Conservation (phyloP, 345 rosid genomes). For the Gynandropsis gynandra region DNA sequence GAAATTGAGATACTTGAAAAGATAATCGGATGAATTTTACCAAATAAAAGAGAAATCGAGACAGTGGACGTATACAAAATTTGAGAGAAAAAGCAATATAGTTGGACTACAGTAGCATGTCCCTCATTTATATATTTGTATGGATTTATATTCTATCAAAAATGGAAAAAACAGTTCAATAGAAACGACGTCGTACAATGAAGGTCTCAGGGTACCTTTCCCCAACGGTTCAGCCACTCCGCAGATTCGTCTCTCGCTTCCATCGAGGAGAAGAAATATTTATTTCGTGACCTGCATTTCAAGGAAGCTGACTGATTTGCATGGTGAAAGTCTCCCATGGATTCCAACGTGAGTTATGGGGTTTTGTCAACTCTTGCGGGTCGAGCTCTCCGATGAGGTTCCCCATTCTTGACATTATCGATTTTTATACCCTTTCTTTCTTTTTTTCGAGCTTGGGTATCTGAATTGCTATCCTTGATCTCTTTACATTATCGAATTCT, state of each 20-base stretch:
- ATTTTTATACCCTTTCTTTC: neutral
- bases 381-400: constrained; percentile 14
- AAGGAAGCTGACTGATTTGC: no score
- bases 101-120: no score
- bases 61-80: no score
- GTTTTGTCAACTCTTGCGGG: constrained; percentile 11
- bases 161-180: neutral
- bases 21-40: no score
- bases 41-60: no score
- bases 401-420: neutral
- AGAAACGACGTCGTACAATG: constrained; percentile 3
- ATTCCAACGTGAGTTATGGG: constrained; percentile 8
- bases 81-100: no score
- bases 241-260: neutral
- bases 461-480: constrained; percentile 13
- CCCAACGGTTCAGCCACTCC: constrained; percentile 16
- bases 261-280: no score
- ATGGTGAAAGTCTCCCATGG: no score
- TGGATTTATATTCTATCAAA: no score
- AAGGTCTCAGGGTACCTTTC: neutral
- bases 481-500: neutral
- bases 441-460: neutral
- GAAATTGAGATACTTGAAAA: no score
- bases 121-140: no score
- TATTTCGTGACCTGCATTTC: no score